Conservation (phyloP, 2,329 filamentous ascomycete genomes). For the Ophiostoma tasmaniense region DNA sequence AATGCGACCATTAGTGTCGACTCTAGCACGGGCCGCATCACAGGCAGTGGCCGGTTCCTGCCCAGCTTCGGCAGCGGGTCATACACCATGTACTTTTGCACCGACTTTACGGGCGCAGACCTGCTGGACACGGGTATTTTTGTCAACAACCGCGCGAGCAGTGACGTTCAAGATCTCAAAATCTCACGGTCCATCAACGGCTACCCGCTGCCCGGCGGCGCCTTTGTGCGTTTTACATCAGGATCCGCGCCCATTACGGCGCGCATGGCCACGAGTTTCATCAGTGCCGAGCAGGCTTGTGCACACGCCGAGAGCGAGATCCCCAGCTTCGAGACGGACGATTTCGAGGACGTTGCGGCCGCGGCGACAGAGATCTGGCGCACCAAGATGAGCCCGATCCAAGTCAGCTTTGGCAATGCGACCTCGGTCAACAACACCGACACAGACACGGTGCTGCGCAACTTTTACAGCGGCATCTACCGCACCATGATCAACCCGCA, state of each 20-base stretch:
- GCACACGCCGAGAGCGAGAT: background rate
- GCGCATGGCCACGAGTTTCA: background rate
- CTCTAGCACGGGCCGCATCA: slow-evolving; percentile 46
- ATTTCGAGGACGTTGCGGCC: background rate
- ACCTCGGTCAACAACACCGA: slow-evolving; percentile 24
- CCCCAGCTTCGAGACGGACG: background rate
- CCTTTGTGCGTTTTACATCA: slow-evolving; percentile 53
- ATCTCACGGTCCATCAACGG: slow-evolving; percentile 43
- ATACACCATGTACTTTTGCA: slow-evolving; percentile 57
- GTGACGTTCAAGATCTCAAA: slow-evolving; percentile 38
- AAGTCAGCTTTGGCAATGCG: background rate
- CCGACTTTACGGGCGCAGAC: slow-evolving; percentile 53
- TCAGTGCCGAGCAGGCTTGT: background rate
- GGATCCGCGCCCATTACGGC: slow-evolving; percentile 22
- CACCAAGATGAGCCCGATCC: background rate
- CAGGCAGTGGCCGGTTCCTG: slow-evolving; percentile 51
- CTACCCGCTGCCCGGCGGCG: slow-evolving; percentile 51
- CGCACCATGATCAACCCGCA: slow-evolving; percentile 64
- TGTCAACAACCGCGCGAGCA: slow-evolving; percentile 25
- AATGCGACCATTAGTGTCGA: background rate
- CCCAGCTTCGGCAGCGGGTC: slow-evolving; percentile 58
- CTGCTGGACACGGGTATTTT: slow-evolving; percentile 54
- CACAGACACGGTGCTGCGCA: slow-evolving; percentile 42
- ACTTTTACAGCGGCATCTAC: slow-evolving; percentile 66
- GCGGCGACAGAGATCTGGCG: background rate